Evolutionary conservation across 129 eudicot genomes (phyloP), one percentile per base, ranked within the genome.

Genomic region (Tagetes patula): DNA sequence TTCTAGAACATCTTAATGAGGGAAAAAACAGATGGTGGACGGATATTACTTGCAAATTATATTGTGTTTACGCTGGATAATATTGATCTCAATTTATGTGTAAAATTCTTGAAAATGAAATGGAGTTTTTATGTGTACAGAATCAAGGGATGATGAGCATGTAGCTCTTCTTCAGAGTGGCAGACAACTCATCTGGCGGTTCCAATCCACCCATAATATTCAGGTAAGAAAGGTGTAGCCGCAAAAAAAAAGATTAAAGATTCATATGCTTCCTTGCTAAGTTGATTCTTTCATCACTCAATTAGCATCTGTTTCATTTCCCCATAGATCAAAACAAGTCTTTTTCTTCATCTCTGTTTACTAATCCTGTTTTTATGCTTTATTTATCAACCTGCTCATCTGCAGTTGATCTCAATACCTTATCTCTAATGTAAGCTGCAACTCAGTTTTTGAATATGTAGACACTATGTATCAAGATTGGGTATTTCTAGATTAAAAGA

Each of bases 111-210:
- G 33, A 84, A 8, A 64, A 13, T 49, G 33, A 76, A 60, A 11
- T 53, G 40, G 65, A n/a, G 32, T 70, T 49, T 20, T 20, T 78
- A 50, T 34, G 61, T 54, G 62, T 45, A 67, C 77, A 90, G 97
- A 86, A 84, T 78, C 96, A 86, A 69, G 98, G 96, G 67, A 90
- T 94, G 98, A 89, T 5, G 96, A 94, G 67, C 96, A 90, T 50
- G 87, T 94, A 65, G 96, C 98, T 77, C 96, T 94, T 66, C 89
- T 94, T 70, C 98, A 94, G 85, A 94, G 97, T 20, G 98, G 98
- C 30, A 84, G 84, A 66, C 90, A 88, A 65, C 96, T 96, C 12
- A 94, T 94, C 55, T 90, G 98, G 98, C 86, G 98, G 71, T 84
- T 72, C 67, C 96, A 87, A n/a, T 94, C 98, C 54, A 94, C 92